Evolutionary conservation across 73 alveolate genomes (phyloP).

Genomic region (Effrenium voratum): DNA sequence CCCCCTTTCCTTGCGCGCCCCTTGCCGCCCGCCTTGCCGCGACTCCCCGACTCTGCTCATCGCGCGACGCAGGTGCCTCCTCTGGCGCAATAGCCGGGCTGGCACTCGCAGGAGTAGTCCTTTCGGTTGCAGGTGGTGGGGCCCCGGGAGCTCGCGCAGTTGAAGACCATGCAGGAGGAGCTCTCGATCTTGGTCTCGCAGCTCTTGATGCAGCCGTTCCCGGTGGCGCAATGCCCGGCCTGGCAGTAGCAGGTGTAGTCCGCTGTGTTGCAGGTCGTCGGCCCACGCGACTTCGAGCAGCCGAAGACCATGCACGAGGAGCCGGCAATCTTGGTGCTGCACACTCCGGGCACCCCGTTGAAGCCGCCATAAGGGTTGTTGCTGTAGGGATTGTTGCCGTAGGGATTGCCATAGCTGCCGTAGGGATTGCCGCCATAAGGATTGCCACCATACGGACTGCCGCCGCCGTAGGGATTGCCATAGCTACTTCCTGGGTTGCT

Average conservation of each 20-base stretch:
- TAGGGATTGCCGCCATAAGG: conserved; percentile 46
- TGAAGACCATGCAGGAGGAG: conserved; percentile 92
- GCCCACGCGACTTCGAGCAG: neutral
- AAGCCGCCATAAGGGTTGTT: conserved; percentile 34
- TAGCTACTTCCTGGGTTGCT: neutral
- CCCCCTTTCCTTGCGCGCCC: no score
- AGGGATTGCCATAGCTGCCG: conserved; percentile 12
- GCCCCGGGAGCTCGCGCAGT: conserved; percentile 83
- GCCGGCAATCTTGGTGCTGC: neutral
- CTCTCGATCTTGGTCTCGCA: conserved; percentile 41
- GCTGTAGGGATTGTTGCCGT: neutral
- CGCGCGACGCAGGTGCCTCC: no score
- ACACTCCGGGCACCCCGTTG: neutral
- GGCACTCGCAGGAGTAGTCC: conserved; percentile 89
- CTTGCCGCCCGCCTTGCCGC: no score
- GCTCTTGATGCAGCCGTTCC: neutral
- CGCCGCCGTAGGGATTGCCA: neutral
- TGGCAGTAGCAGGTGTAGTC: neutral
- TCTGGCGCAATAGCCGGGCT: no score
- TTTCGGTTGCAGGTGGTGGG: conserved; percentile 62
- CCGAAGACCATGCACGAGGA: neutral
- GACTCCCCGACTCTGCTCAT: no score
- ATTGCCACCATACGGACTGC: no score
- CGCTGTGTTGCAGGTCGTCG: neutral
- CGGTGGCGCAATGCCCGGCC: neutral